Conservation (phyloP, 1,284 basidiomycete genomes). For the Irpex lacteus region DNA sequence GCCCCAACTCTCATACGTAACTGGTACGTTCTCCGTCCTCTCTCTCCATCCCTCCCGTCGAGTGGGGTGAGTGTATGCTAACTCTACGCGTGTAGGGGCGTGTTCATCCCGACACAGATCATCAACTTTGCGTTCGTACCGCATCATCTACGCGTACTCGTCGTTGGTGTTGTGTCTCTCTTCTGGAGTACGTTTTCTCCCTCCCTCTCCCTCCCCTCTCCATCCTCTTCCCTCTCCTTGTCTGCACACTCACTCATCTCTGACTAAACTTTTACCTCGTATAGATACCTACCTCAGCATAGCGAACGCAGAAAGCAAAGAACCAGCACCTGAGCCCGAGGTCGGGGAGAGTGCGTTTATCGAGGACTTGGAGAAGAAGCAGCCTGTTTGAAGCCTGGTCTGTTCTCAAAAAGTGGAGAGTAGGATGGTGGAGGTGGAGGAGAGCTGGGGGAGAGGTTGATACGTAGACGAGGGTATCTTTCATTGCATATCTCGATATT, state of each 20-base stretch:
- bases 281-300: slow-evolving; percentile 48
- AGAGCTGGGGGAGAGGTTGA: not conserved
- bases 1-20: slow-evolving; percentile 69
- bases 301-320: slow-evolving; percentile 27
- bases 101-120: slow-evolving; percentile 79
- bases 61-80: not conserved
- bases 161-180: slow-evolving; percentile 76
- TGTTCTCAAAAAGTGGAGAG: no score
- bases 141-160: slow-evolving; percentile 74
- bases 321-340: not conserved
- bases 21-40: slow-evolving; percentile 46
- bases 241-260: not conserved
- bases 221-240: slow-evolving; percentile 17
- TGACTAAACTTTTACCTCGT: slow-evolving; percentile 4
- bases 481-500: not conserved
- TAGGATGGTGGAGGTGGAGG: not conserved
- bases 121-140: slow-evolving; percentile 83
- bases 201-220: not conserved
- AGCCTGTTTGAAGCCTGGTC: not conserved
- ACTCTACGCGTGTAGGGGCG: slow-evolving; percentile 46
- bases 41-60: not conserved
- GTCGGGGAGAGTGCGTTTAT: not conserved
- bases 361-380: not conserved
- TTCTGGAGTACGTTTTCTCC: slow-evolving; percentile 75
- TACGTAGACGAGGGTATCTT: not conserved